Evolutionary conservation across 495 filamentous ascomycete species (phyloP), one percentile per base, ranked within the genome.

Genomic region (Aspergillus saccharolyticus): DNA sequence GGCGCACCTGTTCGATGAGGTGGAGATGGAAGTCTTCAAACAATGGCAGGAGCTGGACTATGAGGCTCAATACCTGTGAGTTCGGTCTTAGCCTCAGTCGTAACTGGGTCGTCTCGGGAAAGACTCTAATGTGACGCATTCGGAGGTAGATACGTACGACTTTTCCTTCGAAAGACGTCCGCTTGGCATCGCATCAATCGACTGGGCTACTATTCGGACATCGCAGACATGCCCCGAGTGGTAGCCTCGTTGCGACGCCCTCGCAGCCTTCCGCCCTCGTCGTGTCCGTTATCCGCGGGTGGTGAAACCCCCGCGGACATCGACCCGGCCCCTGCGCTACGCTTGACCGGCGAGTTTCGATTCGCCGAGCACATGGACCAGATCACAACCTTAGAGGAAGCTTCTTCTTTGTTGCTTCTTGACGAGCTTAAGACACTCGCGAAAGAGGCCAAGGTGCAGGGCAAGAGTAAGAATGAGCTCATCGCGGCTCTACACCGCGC

Each of bases 81-180:
- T 75, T 46, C 20, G 20, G 25, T 9, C 4, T 4, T 3, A 9
- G 25, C 25, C 39, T 16, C 46, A 49, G 14, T 49, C 44, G 30
- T 19, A 49, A n/a, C n/a, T n/a, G n/a, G n/a, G n/a, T n/a, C n/a
- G n/a, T n/a, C n/a, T n/a, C n/a, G n/a, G n/a, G n/a, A n/a, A n/a
- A 54, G 46, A 18, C 51, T 12, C 33, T 39, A 39, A 15, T 15
- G 7, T 59, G 46, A 52, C 57, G 21, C 44, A 28, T 20, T n/a
- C n/a, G n/a, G n/a, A n/a, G n/a, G n/a, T 54, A 89, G 86, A 63
- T 98, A 97, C 75, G 91, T 97, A 14, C 87, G 94, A 14, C 74
- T 98, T 6, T 98, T 98, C 63, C 80, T 98, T 7, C 89, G 94
- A 48, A 98, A 98, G 69, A 94, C 90, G 1, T 85, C 89, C n/a